These are phyloP conservation scores for Ustilago crameri DNA, from an alignment of 1,284 basidiomycete species.

Conservation along the genomic window DNA sequence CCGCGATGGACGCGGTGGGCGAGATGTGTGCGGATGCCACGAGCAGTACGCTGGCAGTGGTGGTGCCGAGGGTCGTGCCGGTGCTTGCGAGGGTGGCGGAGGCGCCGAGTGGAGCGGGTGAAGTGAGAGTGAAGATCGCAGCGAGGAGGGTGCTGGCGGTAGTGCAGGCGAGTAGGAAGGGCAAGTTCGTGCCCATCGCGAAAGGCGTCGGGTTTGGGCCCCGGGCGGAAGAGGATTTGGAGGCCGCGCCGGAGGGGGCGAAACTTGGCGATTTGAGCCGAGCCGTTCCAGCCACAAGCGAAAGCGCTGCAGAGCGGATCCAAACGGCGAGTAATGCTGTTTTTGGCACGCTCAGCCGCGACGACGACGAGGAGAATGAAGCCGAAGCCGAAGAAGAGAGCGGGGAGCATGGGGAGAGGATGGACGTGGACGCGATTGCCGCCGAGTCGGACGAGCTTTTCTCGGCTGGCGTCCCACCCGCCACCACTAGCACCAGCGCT, in stretches of 20 bases:
- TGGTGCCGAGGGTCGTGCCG: conserved; percentile 31
- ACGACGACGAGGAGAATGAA: background rate
- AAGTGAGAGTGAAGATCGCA: conserved; percentile 2
- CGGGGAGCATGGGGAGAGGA: conserved; percentile 8
- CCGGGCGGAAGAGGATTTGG: conserved; percentile 29
- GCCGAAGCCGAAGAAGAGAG: background rate
- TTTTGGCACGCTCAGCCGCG: background rate
- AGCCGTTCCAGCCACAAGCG: conserved; percentile 13
- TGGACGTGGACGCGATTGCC: conserved; percentile 36
- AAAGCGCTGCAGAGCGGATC: conserved; percentile 6
- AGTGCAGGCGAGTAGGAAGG: conserved; percentile 31
- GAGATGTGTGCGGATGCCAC: conserved; percentile 30
- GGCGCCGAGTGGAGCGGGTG: conserved; percentile 24
- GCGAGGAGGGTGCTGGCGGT: conserved; percentile 19
- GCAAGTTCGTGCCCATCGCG: conserved; percentile 40
- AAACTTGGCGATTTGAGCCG: conserved; percentile 26
- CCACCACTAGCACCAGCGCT: conserved; percentile 7
- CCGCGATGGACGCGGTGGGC: conserved; percentile 16
- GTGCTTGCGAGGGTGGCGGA: conserved; percentile 20
- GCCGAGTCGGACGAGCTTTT: conserved; percentile 36
- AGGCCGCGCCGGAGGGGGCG: conserved; percentile 31
- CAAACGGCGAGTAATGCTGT: conserved; percentile 6
- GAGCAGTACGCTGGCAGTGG: conserved; percentile 25
- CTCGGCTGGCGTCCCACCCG: conserved; percentile 2
- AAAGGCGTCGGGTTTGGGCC: conserved; percentile 41